Percentiles rank a stretch among this genome's conserved stretches.
phyloP scores from a whole-genome alignment of 1,139 yeast species.

The Taiozyma sp. region DNA sequence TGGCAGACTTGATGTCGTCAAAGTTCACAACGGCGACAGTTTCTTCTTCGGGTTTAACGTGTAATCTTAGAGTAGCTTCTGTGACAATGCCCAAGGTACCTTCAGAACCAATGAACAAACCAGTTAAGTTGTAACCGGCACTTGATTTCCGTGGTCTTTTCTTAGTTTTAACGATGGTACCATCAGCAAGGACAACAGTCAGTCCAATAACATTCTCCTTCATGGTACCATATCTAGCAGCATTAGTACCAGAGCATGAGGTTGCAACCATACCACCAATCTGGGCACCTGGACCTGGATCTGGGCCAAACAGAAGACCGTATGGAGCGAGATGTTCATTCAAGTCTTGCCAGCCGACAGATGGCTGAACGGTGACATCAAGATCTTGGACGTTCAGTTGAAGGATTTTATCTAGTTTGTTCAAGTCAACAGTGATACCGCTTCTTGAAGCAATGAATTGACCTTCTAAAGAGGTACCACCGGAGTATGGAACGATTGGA shows the following conservation, averaged over 20 bases:
- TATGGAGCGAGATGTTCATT: conserved; percentile 39
- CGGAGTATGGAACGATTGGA: conserved; percentile 76
- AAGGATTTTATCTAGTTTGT: conserved; percentile 48
- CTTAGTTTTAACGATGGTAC: conserved; percentile 60
- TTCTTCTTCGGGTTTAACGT: conserved; percentile 59
- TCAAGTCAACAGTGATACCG: conserved; percentile 57
- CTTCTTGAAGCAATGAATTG: conserved; percentile 74
- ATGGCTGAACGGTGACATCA: conserved; percentile 66
- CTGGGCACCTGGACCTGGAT: conserved; percentile 76
- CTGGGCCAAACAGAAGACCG: conserved; percentile 51
- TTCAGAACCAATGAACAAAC: conserved; percentile 67
- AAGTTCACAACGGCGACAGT: conserved; percentile 66
- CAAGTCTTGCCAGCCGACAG: conserved; percentile 65
- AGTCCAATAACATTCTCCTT: conserved; percentile 55
- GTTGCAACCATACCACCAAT: conserved; percentile 71
- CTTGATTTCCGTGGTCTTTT: conserved; percentile 71
- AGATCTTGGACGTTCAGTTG: conserved; percentile 51
- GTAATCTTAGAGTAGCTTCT: conserved; percentile 64
- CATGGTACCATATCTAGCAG: conserved; percentile 68
- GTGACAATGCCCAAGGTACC: conserved; percentile 77
- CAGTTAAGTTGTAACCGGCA: conserved; percentile 73
- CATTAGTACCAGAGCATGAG: conserved; percentile 71
- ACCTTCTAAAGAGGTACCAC: conserved; percentile 82
- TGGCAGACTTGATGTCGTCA: conserved; percentile 48
- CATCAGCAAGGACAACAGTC: conserved; percentile 68